Evolutionary conservation across 2,329 filamentous ascomycete genomes (phyloP), one percentile per base, ranked within the genome.

Genomic region (Zarea fungicola): DNA sequence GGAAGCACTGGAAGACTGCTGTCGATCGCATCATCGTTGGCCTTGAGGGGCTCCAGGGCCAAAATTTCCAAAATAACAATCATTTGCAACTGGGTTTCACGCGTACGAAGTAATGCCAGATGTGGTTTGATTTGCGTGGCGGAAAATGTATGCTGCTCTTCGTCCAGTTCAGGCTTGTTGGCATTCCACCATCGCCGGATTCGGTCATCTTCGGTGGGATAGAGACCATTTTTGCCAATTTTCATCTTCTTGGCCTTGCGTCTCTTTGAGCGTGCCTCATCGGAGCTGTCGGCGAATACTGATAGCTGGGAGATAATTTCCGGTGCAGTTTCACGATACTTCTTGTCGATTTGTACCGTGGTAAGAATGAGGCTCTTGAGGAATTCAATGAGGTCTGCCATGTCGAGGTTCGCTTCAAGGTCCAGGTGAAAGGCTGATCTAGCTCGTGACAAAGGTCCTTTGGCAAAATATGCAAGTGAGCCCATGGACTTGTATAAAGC

Each of bases 401-500:
- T 80, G 34, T 82, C 74, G 18, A 84, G 66, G 19, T 74, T 78
- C 6, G 76, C 70, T 61, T 84, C 80, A 44, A 78, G 77, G 52
- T 82, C 77, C 13, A 81, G 67, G 50, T 83, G 80, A 54, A 89
- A 89, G 13, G 83, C 78, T 40, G 84, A 85, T 51, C 87, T 79
- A 39, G 86, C 84, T 56, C 87, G 78, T 37, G 87, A 88, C 18
- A 93, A 70, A 2, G 88, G 86, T 1, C 87, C 88, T 69, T 93
- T 93, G 18, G 84, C 84, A 65, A 92, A 91, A 65, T 91, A 93
- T 50, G 87, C 87, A 49, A 92, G 69, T 4, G 87, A 89, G 28
- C 85, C 87, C 72, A 80, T 77, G 49, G 84, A 81, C 67, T 81
- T 73, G 71, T 83, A 84, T 1, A 85, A 65, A 6, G 75, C 73